Percentiles rank a stretch among this genome's conserved stretches.
Conservation (phyloP, 2,329 filamentous ascomycete genomes). For the Chaetomium sp. region DNA sequence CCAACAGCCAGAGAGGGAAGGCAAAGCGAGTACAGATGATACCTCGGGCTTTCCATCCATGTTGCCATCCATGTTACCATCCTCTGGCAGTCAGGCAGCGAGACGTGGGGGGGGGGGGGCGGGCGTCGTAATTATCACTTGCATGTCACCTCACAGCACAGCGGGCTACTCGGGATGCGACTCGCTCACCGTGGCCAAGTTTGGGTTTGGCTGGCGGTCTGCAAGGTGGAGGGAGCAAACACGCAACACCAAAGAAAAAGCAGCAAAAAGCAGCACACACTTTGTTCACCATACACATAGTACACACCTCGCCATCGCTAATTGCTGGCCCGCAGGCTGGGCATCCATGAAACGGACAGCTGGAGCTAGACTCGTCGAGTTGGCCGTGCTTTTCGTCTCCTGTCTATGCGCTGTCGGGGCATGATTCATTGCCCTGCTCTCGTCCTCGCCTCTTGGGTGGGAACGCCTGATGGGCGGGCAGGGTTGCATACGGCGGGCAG, state of each 20-base stretch:
- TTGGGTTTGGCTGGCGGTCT: slow-evolving; percentile 1
- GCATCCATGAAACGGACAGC: neutral
- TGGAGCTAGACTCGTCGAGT: neutral
- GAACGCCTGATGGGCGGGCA: slow-evolving; percentile 10
- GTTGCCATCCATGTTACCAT: neutral
- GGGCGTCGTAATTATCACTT: neutral
- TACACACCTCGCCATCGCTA: neutral
- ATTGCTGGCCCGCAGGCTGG: neutral
- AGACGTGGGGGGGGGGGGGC: neutral
- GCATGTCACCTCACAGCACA: neutral
- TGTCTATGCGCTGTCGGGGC: slow-evolving; percentile 19
- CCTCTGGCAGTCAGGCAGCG: neutral
- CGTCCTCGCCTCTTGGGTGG: slow-evolving; percentile 14
- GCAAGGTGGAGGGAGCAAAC: slow-evolving; percentile 2
- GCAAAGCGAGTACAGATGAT: neutral
- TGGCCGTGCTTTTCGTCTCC: neutral
- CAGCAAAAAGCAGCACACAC: neutral
- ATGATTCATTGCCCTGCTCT: slow-evolving; percentile 20
- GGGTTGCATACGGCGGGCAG: neutral
- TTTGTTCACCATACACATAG: neutral
- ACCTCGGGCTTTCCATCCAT: neutral
- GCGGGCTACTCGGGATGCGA: neutral
- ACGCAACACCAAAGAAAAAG: slow-evolving; percentile 8
- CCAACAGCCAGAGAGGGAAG: neutral
- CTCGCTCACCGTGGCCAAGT: slow-evolving; percentile 17